Evolutionary conservation across 169 alveolate species (phyloP), one percentile per base, ranked within the genome.

Genomic region (Blepharisma undulans): DNA sequence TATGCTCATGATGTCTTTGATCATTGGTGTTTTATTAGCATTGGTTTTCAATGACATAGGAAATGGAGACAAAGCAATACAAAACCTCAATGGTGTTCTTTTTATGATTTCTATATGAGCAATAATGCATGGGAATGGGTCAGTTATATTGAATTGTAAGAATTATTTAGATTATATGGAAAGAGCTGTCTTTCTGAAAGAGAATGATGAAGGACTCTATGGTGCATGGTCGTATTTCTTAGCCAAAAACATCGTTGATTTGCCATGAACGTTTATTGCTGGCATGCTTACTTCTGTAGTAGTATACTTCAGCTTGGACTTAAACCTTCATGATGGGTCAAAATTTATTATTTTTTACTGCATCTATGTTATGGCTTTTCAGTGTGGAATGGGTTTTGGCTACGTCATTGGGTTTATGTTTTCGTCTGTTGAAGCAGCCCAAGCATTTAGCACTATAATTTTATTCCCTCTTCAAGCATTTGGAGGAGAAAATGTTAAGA

Each of bases 261-360:
- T 25, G 34, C 25, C 87, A 25, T 27, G 72, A 79, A 79, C 61
- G 34, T 48, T 48, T 48, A 18, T 48, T 0, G 66, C 66, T 48
- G 66, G 16, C 16, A 48, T 91, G 2, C 29, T 85, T n/a, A 34
- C 32, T 30, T 21, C 74, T 3, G 22, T 85, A 2, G 14, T 72
- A 19, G 72, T 77, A 7, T 91, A 91, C 27, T 91, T 76, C 71
- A 85, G 80, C 27, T 1, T 87, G 4, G 90, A 86, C 14, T 36
- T 86, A 6, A 21, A 59, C 22, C 27, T 30, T 19, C 21, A 19
- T 12, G 59, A 72, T 71, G 60, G 25, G 66, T 48, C 66, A 1
- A 60, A 87, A 25, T 87, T 66, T 30, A 59, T 87, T 27, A 74
- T 78, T 4, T 91, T 87, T 87, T 59, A 22, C 19, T 48, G 22